Evolutionary conservation across 176 grass and related monocot genomes (phyloP), one percentile per base, ranked within the genome.

Genomic region (Oryza nivara): DNA sequence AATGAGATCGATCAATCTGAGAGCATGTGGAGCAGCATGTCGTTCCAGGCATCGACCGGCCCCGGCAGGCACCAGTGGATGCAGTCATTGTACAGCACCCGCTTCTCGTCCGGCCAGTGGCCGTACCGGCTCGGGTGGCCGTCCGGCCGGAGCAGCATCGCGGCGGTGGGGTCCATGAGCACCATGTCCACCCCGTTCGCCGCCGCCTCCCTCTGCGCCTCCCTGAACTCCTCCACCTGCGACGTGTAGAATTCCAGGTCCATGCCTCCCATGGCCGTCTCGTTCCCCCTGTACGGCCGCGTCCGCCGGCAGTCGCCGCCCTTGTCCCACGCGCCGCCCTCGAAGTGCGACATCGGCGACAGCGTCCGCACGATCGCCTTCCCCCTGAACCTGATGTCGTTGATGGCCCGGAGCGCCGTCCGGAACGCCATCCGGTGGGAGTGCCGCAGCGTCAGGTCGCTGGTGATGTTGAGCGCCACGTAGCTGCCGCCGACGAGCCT

Each of bases 31-130:
- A 89, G 84, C 87, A 94, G 45, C 80, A 94, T 87, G 65, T 94
- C 89, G 73, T 87, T 94, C 87, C 89, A 94, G 1, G 79, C 40
- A 51, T 94, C 92, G 86, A 94, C 58, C 16, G 92, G 89, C 6
- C 92, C 92, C 0, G 92, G 92, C 60, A 91, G 56, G 77, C 92
- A 94, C 92, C 92, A 94, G 76, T 94, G 92, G n/a, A 94, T 85
- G 72, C 92, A 94, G 80, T 94, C 92, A 23, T 91, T 94, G 72
- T 81, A 66, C 49, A 89, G 13, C 3, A 49, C 17, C 45, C 78
- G 72, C 23, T 89, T 91, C 80, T 83, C 89, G 54, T 81, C 12
- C 2, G 79, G 72, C 86, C 56, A 74, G 35, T 95, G 88, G 41
- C 88, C 86, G 65, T 91, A 95, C 40, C 83, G 32, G 83, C 87